Base-by-base conservation (phyloP, 192 early-diverging fungal genomes). In the Allomyces macrogynus region DNA sequence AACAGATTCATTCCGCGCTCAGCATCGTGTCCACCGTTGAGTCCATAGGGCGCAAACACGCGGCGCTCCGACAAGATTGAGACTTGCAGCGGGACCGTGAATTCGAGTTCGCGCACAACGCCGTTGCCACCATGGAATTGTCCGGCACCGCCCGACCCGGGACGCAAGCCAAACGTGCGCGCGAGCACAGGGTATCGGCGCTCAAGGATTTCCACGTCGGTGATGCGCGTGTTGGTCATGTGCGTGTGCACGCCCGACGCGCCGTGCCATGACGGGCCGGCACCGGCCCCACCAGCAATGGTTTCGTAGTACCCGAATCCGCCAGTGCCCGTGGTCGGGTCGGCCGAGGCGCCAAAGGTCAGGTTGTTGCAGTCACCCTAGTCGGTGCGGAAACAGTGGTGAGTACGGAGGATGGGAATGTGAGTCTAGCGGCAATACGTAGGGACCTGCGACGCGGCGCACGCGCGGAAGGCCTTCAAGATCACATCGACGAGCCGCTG, bases 281-380 rank as follows among this genome's bases (percentile, higher is more conserved):
- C 94, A 22, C 94, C 94, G 62, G 82, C 83, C 42, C 84, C 83
- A 42, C 88, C 84, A 57, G 85, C 88, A 69, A 97, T 94, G 8
- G 93, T 96, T 72, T 98, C 92, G 74, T 95, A 95, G 69, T 97
- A 97, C 23, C 92, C 92, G 84, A 91, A 95, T 24, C 91, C 90
- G 3, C 87, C 80, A 40, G 72, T 74, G 32, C 75, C 67, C 23
- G 74, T 12, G 43, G 43, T 5, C 5, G 8, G 5, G 8, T 5
- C 5, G 8, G 43, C 8, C 8, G 43, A 44, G 9, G 83, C 75
- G 9, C 95, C 95, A 72, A 98, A 98, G 1, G 95, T 96, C 62
- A 98, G 75, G 67, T 98, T 98, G 80, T 98, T 98, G 80, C 87
- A 89, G 72, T 89, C 90, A 0, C 95, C 86, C 72, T n/a, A n/a